These are phyloP conservation scores for Fusarium nurragi DNA, from an alignment of 2,329 filamentous ascomycete genomes.

Conservation along the genomic window DNA sequence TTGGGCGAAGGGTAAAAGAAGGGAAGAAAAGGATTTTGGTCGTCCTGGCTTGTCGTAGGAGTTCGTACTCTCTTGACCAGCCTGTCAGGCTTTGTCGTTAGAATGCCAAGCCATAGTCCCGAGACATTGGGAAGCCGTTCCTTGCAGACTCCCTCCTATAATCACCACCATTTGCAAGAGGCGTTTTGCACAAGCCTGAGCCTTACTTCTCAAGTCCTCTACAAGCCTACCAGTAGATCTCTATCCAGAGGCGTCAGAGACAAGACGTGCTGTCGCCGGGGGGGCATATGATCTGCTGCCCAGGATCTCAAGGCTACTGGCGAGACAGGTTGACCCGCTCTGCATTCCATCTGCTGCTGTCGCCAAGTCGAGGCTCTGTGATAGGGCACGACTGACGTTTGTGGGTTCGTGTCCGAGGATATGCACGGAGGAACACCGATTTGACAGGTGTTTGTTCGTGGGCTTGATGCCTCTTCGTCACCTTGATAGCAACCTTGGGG, in stretches of 20 bases:
- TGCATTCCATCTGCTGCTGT: conserved; percentile 4
- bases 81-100: not conserved
- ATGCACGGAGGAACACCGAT: not conserved
- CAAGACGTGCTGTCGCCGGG: not conserved
- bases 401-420: not conserved
- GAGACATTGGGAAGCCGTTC: not conserved
- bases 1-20: not conserved
- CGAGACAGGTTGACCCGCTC: not conserved
- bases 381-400: not conserved
- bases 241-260: not conserved
- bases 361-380: conserved; percentile 4
- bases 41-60: not conserved
- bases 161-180: not conserved
- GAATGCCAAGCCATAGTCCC: not conserved
- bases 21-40: not conserved
- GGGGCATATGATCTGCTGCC: not conserved
- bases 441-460: not conserved
- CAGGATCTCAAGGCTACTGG: not conserved
- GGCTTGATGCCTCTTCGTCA: not conserved
- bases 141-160: not conserved
- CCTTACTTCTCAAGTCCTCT: not conserved
- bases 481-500: too few species aligned
- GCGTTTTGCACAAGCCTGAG: not conserved
- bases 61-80: not conserved
- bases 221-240: conserved; percentile 1